Percentiles rank a stretch among this genome's conserved stretches.
Conservation (phyloP, 805 yeast species). For the Candida railenensis region DNA sequence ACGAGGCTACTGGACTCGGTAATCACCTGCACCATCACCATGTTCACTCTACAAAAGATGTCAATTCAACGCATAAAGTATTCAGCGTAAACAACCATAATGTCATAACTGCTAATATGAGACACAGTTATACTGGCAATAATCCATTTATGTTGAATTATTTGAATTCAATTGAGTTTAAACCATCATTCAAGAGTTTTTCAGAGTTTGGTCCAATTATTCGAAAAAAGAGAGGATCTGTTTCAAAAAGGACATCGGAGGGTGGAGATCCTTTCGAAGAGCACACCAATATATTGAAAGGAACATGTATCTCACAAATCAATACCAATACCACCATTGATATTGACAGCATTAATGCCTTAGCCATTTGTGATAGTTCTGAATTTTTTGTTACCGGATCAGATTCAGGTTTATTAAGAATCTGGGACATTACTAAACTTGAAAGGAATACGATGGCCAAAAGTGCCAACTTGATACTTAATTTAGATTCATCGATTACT, state of each 20-base stretch:
- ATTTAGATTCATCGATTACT: slow-evolving; percentile 50
- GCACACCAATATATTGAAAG: slow-evolving; percentile 32
- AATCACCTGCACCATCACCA: slow-evolving; percentile 12
- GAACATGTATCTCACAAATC: slow-evolving; percentile 60
- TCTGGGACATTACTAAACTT: slow-evolving; percentile 75
- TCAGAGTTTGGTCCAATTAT: slow-evolving; percentile 60
- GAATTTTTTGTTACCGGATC: slow-evolving; percentile 77
- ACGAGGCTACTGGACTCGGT: slow-evolving; percentile 14
- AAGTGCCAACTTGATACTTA: slow-evolving; percentile 43
- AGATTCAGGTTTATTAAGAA: slow-evolving; percentile 63
- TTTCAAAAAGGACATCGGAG: neutral
- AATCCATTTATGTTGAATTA: slow-evolving; percentile 62
- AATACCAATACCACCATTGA: slow-evolving; percentile 53
- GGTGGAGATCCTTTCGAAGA: neutral
- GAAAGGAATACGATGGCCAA: slow-evolving; percentile 59
- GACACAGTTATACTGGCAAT: slow-evolving; percentile 65
- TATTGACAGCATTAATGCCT: slow-evolving; percentile 46
- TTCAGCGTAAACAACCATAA: slow-evolving; percentile 30
- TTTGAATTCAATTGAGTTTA: slow-evolving; percentile 51
- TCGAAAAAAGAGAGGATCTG: slow-evolving; percentile 3
- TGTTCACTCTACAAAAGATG: slow-evolving; percentile 16
- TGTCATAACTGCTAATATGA: slow-evolving; percentile 33
- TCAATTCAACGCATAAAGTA: slow-evolving; percentile 37
- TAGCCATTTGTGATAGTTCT: slow-evolving; percentile 60
- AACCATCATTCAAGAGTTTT: slow-evolving; percentile 58